phyloP scores from a whole-genome alignment of 2,329 filamentous ascomycete species.

The Graphiopsis chlorocephala region DNA sequence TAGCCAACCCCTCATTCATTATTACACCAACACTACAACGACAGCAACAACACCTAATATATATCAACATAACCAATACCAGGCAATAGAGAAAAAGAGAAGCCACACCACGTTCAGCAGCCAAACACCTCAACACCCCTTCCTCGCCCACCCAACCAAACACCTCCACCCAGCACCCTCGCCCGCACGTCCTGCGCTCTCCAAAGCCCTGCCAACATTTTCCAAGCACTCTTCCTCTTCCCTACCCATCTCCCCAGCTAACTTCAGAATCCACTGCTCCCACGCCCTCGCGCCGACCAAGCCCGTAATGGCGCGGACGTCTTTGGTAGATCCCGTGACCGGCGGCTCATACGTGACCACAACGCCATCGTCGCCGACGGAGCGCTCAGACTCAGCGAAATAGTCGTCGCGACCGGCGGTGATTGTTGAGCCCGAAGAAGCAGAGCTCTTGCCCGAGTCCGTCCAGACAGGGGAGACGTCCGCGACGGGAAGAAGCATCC shows the following conservation, averaged over 20 bases:
- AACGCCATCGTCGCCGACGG: slow-evolving; percentile 35
- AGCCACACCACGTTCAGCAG: background rate
- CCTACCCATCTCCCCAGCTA: slow-evolving; percentile 82
- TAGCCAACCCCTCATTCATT: background rate
- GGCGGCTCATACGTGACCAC: slow-evolving; percentile 30
- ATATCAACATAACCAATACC: background rate
- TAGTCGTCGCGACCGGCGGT: slow-evolving; percentile 6
- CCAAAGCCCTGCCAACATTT: slow-evolving; percentile 56
- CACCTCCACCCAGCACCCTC: slow-evolving; percentile 55
- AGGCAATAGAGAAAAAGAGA: background rate
- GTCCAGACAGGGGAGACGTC: slow-evolving; percentile 45
- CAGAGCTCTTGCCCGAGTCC: slow-evolving; percentile 28
- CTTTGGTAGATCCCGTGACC: slow-evolving; percentile 35
- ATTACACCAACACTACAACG: background rate
- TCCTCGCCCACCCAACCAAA: slow-evolving; percentile 59
- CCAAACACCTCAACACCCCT: slow-evolving; percentile 33
- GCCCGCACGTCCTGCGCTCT: slow-evolving; percentile 55
- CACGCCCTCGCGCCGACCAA: slow-evolving; percentile 85
- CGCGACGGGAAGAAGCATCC: slow-evolving; percentile 81
- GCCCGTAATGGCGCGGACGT: slow-evolving; percentile 61
- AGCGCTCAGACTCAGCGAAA: slow-evolving; percentile 30
- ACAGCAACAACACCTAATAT: background rate
- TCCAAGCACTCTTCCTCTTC: slow-evolving; percentile 52
- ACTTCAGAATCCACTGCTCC: slow-evolving; percentile 92
- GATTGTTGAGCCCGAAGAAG: slow-evolving; percentile 9